Base-by-base conservation (phyloP, 257 asterid genomes). In the Solanum verrucosum region DNA sequence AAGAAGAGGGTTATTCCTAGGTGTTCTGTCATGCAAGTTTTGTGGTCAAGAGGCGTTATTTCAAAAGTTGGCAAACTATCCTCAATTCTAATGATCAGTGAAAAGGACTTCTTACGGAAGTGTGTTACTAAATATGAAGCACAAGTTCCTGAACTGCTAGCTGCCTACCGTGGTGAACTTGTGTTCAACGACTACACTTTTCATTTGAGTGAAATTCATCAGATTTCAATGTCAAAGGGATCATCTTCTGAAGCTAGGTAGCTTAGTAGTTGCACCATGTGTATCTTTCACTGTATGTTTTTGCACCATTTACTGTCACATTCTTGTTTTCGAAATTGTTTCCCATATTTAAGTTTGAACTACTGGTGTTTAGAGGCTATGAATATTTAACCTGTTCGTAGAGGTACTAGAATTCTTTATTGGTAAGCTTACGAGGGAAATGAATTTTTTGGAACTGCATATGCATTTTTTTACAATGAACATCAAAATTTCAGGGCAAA, bases 1-100 rank as follows among this genome's bases (percentile, higher is more conserved):
- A 59, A 67, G 63, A 85, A 59, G 10, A 67, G 87, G 87, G 20
- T 85, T n/a, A 85, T 85, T 67, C 82, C 82, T 6, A 85, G 87
- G 63, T 85, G 82, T 33, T 38, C 67, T 65, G 82, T 68, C 21
- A 68, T 85, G 75, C 44, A 33, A 29, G 87, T 85, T 85, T 85
- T 85, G 82, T 68, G 37, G 42, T 85, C 87, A 13, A 85, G 29
- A 23, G 67, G 87, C 42, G 29, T 68, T 68, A 27, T 85, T 40
- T 27, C 82, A 29, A 33, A 85, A 85, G 65, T 38, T 9, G 27
- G 37, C 79, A 85, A 67, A 9, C 79, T 85, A 49, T 65, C 65
- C 15, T 18, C 56, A 20, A 25, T 68, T 5, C 73, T 65, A 21
- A 2, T 4, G 40, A 12, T 9, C 42, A 25, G 40, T 52, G 82